A percentile compares a stretch with the other conserved stretches of the same genome.
These are phyloP conservation scores for Xylaria arbuscula DNA, from an alignment of 2,329 filamentous ascomycete genomes.

Conservation along the genomic window DNA sequence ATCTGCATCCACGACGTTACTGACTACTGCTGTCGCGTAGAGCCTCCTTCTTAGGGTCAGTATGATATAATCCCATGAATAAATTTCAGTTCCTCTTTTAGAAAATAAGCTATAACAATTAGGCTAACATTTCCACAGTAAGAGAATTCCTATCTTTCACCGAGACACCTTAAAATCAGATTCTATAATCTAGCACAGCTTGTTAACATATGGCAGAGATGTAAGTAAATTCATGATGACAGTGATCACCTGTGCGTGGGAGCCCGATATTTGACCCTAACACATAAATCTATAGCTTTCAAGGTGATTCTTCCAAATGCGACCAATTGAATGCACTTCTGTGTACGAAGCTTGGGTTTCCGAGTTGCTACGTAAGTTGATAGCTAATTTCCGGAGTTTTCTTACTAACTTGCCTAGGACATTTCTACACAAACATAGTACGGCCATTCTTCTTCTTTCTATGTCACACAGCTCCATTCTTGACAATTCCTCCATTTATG, in stretches of 20 bases:
- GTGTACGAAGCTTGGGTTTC: constrained; percentile 67
- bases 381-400: constrained; percentile 34
- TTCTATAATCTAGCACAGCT: neutral
- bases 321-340: constrained; percentile 66
- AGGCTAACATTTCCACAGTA: constrained; percentile 21
- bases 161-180: neutral
- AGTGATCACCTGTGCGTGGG: neutral
- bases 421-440: constrained; percentile 71
- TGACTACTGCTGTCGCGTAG: constrained; percentile 16
- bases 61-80: neutral
- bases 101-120: neutral
- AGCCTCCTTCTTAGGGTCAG: constrained; percentile 34
- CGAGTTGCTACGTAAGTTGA: constrained; percentile 55
- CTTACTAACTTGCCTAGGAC: constrained; percentile 26
- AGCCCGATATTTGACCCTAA: constrained; percentile 38
- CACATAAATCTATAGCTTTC: constrained; percentile 50
- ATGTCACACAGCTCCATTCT: neutral
- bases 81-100: neutral
- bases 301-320: constrained; percentile 61
- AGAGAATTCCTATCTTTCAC: neutral
- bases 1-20: neutral
- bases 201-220: constrained; percentile 28
- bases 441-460: neutral
- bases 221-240: constrained; percentile 20
- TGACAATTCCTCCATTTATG: neutral